A percentile compares a stretch with the other conserved stretches of the same genome.
phyloP scores from a whole-genome alignment of 768 basidiomycete genomes.

The Pisolithus orientalis region DNA sequence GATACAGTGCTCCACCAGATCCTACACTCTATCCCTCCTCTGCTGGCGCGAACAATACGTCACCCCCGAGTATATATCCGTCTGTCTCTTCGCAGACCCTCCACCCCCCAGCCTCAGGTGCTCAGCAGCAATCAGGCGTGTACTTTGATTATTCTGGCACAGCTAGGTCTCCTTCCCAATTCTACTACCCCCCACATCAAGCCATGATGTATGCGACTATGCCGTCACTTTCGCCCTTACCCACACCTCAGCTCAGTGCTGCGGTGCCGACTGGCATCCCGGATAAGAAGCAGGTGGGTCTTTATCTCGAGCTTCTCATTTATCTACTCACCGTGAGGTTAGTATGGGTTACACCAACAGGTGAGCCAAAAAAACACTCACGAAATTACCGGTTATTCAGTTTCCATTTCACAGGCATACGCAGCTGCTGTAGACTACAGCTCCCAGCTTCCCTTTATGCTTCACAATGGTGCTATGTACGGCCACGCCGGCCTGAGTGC shows the following conservation, averaged over 20 bases:
- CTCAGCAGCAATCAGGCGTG: slow-evolving; percentile 45
- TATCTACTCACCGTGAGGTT: slow-evolving; percentile 7
- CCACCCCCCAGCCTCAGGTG: slow-evolving; percentile 36
- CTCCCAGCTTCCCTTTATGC: slow-evolving; percentile 38
- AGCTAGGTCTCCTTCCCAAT: slow-evolving; percentile 49
- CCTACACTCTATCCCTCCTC: slow-evolving; percentile 45
- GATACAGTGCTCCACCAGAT: slow-evolving; percentile 46
- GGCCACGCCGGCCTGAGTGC: slow-evolving; percentile 30
- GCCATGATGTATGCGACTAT: slow-evolving; percentile 52
- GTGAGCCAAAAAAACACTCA: slow-evolving; percentile 22
- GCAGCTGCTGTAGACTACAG: slow-evolving; percentile 43
- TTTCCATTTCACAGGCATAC: slow-evolving; percentile 30
- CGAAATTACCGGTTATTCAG: not conserved
- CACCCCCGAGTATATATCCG: slow-evolving; percentile 45
- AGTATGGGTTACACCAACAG: slow-evolving; percentile 46
- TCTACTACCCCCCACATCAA: slow-evolving; percentile 53
- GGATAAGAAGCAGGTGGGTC: slow-evolving; percentile 58
- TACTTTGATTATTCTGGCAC: slow-evolving; percentile 55
- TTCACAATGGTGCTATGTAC: slow-evolving; percentile 41
- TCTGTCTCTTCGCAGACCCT: slow-evolving; percentile 35
- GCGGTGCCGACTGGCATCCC: slow-evolving; percentile 33
- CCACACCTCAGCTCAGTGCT: slow-evolving; percentile 40
- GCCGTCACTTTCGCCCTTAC: slow-evolving; percentile 48
- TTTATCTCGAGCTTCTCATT: slow-evolving; percentile 5
- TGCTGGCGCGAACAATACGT: slow-evolving; percentile 37